These are phyloP conservation scores for Microsporum audouinii DNA, from an alignment of 2,329 filamentous ascomycete species.

Conservation along the genomic window DNA sequence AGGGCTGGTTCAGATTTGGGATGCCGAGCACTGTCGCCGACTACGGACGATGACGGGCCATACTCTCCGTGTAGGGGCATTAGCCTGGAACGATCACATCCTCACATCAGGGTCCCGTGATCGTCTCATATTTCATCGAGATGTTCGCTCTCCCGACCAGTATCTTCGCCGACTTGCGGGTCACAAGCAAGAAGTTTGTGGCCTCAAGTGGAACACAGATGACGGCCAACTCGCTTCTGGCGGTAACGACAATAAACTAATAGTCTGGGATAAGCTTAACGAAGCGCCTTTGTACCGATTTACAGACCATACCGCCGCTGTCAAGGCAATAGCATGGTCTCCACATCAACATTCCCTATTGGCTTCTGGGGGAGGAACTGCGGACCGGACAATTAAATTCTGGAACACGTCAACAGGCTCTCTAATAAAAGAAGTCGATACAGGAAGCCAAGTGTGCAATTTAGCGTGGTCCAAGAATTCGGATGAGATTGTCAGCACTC, in stretches of 20 bases:
- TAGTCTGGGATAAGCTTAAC: constrained; percentile 96
- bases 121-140: constrained; percentile 85
- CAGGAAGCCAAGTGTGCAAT: constrained; percentile 97
- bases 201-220: constrained; percentile 91
- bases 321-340: constrained; percentile 97
- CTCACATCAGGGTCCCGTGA: constrained; percentile 91
- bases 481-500: constrained; percentile 92
- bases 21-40: constrained; percentile 74
- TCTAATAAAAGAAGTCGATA: constrained; percentile 79
- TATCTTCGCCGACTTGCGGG: constrained; percentile 78
- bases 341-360: constrained; percentile 88
- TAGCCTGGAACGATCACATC: constrained; percentile 98
- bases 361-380: constrained; percentile 92
- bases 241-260: constrained; percentile 96
- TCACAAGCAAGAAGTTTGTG: constrained; percentile 97
- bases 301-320: constrained; percentile 85
- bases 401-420: constrained; percentile 86
- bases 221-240: constrained; percentile 90
- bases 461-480: constrained; percentile 95
- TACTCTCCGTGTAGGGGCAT: constrained; percentile 77
- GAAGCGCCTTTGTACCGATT: constrained; percentile 89
- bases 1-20: constrained; percentile 94
- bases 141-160: constrained; percentile 85
- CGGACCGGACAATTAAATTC: constrained; percentile 92
- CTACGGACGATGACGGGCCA: constrained; percentile 95